A percentile compares a stretch with the other conserved stretches of the same genome.
Conservation (phyloP, 768 basidiomycete species). For the Sarcodon sp. region DNA sequence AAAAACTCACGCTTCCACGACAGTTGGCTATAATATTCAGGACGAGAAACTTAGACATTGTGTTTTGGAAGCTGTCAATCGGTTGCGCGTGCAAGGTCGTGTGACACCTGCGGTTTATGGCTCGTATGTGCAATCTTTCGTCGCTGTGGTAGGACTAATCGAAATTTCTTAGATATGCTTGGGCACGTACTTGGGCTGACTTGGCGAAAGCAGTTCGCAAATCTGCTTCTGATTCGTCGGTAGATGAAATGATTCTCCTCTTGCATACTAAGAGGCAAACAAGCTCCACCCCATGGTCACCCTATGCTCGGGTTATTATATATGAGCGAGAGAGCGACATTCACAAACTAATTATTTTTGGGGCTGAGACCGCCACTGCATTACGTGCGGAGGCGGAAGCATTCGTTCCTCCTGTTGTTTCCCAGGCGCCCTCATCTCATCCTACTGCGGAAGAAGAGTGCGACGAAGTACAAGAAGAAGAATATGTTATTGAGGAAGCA, state of each 20-base stretch:
- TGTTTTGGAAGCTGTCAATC: conserved; percentile 11
- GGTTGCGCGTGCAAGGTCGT: conserved; percentile 5
- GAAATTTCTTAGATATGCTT: conserved; percentile 10
- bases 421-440: not conserved
- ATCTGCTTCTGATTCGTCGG: conserved; percentile 6
- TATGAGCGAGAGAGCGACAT: conserved; percentile 19
- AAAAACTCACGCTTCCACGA: not conserved
- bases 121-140: not conserved
- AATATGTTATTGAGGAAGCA: too few relatives aligned
- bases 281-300: not conserved
- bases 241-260: conserved; percentile 16
- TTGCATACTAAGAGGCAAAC: conserved; percentile 2
- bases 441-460: conserved; percentile 1
- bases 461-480: not conserved
- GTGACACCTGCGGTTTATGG: not conserved
- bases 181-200: conserved; percentile 13
- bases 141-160: not conserved
- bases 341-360: conserved; percentile 13
- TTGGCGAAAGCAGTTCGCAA: conserved; percentile 13
- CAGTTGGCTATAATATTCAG: conserved; percentile 23
- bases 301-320: conserved; percentile 16
- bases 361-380: conserved; percentile 6
- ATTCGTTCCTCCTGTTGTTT: conserved; percentile 7
- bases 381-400: conserved; percentile 8
- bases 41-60: conserved; percentile 2